Evolutionary conservation across 257 asterid genomes (phyloP).

Genomic region (Thymus quinquecostatus): DNA sequence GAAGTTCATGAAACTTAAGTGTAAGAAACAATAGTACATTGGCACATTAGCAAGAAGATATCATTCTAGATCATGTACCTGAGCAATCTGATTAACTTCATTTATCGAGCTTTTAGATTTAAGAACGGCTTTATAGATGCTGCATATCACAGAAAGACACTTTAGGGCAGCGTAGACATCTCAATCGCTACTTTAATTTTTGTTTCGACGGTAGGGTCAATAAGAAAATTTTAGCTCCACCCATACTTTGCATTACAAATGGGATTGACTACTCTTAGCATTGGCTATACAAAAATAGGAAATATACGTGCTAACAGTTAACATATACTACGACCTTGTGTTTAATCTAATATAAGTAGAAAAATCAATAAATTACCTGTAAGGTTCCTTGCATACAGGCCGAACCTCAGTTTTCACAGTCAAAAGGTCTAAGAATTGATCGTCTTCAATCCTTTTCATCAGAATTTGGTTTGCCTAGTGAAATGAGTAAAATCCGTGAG

Average conservation of each 20-base stretch:
- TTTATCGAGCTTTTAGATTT: slow-evolving; percentile 61
- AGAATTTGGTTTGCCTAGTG: slow-evolving; percentile 73
- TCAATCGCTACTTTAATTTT: slow-evolving; percentile 14
- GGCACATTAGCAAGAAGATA: slow-evolving; percentile 16
- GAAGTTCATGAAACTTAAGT: slow-evolving; percentile 40
- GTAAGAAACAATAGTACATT: slow-evolving; percentile 27
- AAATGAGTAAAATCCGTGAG: slow-evolving; percentile 30
- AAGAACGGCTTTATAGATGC: slow-evolving; percentile 56
- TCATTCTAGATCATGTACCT: slow-evolving; percentile 52
- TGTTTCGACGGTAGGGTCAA: neutral
- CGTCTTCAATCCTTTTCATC: slow-evolving; percentile 79
- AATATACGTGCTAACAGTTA: neutral
- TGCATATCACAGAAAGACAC: slow-evolving; percentile 38
- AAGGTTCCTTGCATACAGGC: slow-evolving; percentile 86
- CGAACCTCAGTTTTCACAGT: slow-evolving; percentile 71
- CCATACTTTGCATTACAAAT: slow-evolving; percentile 8
- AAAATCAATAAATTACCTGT: slow-evolving; percentile 56
- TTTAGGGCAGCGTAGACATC: slow-evolving; percentile 22
- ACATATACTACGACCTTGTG: neutral
- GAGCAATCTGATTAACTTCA: slow-evolving; percentile 87
- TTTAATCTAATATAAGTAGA: slow-evolving; percentile 14
- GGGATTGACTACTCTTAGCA: slow-evolving; percentile 3
- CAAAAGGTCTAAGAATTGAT: slow-evolving; percentile 84
- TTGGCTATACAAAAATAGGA: neutral
- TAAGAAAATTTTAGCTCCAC: slow-evolving; percentile 5